These are phyloP conservation scores for Mortierella sp. DNA, from an alignment of 371 early-diverging fungal genomes.

Conservation along the genomic window DNA sequence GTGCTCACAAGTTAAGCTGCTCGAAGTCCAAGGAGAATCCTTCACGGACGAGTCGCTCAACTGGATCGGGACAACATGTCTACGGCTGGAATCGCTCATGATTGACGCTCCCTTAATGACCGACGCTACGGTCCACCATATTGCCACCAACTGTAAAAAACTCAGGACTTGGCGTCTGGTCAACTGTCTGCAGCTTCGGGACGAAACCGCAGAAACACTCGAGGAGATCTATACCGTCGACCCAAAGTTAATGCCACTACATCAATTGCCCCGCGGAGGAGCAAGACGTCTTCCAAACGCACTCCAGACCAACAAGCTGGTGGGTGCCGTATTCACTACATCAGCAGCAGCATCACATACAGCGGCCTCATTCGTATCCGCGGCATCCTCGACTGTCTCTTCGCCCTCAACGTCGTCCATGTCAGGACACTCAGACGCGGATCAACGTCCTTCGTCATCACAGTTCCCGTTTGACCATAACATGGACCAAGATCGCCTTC, in stretches of 20 bases:
- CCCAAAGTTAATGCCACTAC: background rate
- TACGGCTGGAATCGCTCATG: slow-evolving; percentile 26
- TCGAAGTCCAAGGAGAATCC: slow-evolving; percentile 47
- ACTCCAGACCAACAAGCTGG: background rate
- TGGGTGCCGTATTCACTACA: background rate
- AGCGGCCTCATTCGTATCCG: background rate
- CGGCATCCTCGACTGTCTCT: slow-evolving; percentile 30
- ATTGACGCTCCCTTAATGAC: slow-evolving; percentile 41
- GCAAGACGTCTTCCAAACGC: background rate
- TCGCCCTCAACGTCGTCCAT: slow-evolving; percentile 35
- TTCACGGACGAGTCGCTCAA: slow-evolving; percentile 49
- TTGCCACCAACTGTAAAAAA: slow-evolving; percentile 25
- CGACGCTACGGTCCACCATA: slow-evolving; percentile 24
- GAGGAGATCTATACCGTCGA: slow-evolving; percentile 19
- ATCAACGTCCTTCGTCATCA: background rate
- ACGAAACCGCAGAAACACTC: slow-evolving; percentile 15
- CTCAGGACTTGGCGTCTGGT: slow-evolving; percentile 32
- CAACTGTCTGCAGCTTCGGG: slow-evolving; percentile 26
- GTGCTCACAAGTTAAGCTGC: slow-evolving; percentile 25
- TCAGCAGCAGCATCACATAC: background rate
- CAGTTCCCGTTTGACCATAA: background rate
- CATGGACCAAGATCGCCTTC: background rate
- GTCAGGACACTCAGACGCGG: slow-evolving; percentile 31
- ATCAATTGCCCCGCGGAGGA: slow-evolving; percentile 6
- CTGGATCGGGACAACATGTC: slow-evolving; percentile 31